Conservation (phyloP, 208 protist species). For the Crithidia mellificae region DNA sequence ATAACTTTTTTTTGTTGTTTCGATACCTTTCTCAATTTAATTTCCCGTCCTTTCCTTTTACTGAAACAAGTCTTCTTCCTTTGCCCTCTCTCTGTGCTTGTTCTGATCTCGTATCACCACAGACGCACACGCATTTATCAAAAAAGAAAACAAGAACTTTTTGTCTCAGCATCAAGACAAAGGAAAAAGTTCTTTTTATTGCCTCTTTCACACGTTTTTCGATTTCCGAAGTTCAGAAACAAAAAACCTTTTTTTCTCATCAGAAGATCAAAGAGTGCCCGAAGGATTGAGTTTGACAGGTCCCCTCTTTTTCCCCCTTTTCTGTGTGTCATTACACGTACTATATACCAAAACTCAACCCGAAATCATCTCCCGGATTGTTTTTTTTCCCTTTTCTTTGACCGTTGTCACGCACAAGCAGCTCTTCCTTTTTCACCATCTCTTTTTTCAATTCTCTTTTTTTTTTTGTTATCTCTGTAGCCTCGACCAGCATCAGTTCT, state of each 20-base stretch:
- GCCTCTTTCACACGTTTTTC: neutral
- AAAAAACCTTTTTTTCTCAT: neutral
- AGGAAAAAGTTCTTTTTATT: neutral
- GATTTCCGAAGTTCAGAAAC: conserved; percentile 1
- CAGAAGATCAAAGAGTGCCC: neutral
- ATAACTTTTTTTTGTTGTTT: no score
- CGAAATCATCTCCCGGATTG: neutral
- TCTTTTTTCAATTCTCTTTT: neutral
- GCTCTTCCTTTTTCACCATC: neutral
- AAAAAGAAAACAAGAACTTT: neutral
- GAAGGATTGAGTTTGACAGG: neutral
- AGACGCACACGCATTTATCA: neutral
- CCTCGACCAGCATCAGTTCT: neutral
- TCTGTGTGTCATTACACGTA: neutral
- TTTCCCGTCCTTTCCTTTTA: neutral
- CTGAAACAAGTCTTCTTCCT: no score
- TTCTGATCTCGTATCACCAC: neutral
- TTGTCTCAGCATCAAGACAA: neutral
- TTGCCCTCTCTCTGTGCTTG: neutral
- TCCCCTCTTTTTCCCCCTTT: neutral
- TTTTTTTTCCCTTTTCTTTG: neutral
- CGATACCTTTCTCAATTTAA: neutral
- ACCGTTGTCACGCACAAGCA: conserved; percentile 1
- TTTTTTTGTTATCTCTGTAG: neutral
- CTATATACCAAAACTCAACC: neutral